Evolutionary conservation across 1,139 yeast genomes (phyloP).

Genomic region (Suhomyces kunorum): DNA sequence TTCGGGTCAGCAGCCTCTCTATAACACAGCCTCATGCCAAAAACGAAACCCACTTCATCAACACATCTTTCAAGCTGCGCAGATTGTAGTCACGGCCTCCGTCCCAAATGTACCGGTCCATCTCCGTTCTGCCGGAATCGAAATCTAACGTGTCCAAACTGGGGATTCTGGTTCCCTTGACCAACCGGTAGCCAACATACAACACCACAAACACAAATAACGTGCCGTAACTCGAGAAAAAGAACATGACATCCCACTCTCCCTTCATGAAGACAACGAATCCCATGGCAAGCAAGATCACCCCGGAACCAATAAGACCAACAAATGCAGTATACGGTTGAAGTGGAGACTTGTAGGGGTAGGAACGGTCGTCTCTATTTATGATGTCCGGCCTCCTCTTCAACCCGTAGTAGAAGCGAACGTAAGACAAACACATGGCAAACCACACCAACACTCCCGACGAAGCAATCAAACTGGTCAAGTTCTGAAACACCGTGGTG

Average conservation of each 20-base stretch:
- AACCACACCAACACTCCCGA: constrained; percentile 79
- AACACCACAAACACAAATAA: constrained; percentile 54
- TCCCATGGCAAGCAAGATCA: constrained; percentile 67
- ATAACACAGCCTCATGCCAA: no score
- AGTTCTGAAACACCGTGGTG: constrained; percentile 63
- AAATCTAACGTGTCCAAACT: constrained; percentile 70
- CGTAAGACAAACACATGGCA: constrained; percentile 73
- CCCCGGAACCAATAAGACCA: constrained; percentile 58
- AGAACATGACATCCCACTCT: constrained; percentile 63
- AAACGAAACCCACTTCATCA: constrained; percentile 37
- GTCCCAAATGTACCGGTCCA: constrained; percentile 70
- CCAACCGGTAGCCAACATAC: constrained; percentile 55
- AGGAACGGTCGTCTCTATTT: constrained; percentile 61
- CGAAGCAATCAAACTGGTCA: constrained; percentile 65
- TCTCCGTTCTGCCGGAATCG: constrained; percentile 77
- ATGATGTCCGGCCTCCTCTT: constrained; percentile 66
- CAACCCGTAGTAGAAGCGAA: constrained; percentile 71
- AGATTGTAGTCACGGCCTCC: constrained; percentile 53
- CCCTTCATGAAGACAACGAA: constrained; percentile 62
- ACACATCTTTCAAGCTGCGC: constrained; percentile 38
- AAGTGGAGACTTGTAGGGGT: constrained; percentile 74
- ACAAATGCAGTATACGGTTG: constrained; percentile 75
- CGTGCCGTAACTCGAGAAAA: constrained; percentile 71
- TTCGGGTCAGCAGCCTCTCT: no score
- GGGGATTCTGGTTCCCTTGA: constrained; percentile 57